A percentile compares a stretch with the other conserved stretches of the same genome.
Evolutionary conservation across 148 eudicot genomes (phyloP).

Genomic region (Fagopyrum esculentum): DNA sequence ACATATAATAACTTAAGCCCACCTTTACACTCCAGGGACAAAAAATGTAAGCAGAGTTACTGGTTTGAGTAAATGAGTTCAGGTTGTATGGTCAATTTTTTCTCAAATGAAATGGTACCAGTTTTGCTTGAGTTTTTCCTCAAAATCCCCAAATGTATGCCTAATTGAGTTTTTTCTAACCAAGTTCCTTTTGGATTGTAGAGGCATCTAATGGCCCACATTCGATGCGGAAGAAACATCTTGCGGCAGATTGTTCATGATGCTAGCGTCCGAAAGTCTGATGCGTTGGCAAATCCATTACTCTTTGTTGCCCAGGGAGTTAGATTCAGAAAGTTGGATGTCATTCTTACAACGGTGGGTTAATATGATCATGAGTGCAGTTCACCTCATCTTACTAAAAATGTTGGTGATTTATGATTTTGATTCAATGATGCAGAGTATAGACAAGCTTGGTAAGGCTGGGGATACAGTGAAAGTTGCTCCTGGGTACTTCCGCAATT

Average conservation of each 20-base stretch:
- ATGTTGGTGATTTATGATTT: background rate
- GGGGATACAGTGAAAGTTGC: constrained; percentile 95
- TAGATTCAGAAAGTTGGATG: constrained; percentile 68
- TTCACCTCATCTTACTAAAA: background rate
- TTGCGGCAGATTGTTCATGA: constrained; percentile 34
- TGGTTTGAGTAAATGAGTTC: background rate
- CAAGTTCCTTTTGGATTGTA: background rate
- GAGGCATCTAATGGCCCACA: constrained; percentile 38
- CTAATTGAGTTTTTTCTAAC: background rate
- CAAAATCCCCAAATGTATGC: background rate
- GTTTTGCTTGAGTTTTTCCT: background rate
- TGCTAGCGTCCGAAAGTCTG: constrained; percentile 21
- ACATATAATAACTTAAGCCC: too few species aligned
- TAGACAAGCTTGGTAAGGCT: constrained; percentile 86
- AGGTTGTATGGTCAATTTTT: background rate
- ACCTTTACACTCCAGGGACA: too few species aligned
- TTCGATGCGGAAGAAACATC: constrained; percentile 41
- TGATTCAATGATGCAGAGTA: constrained; percentile 29
- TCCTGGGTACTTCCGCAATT: constrained; percentile 85
- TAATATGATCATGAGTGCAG: background rate
- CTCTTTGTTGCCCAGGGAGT: constrained; percentile 61
- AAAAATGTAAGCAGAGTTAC: too few species aligned
- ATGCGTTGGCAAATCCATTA: constrained; percentile 51
- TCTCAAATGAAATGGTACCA: background rate
- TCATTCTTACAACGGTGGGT: constrained; percentile 70